These are phyloP conservation scores for Gracilaria gracilis DNA, from an alignment of 23 red algal genomes.

Conservation along the genomic window DNA sequence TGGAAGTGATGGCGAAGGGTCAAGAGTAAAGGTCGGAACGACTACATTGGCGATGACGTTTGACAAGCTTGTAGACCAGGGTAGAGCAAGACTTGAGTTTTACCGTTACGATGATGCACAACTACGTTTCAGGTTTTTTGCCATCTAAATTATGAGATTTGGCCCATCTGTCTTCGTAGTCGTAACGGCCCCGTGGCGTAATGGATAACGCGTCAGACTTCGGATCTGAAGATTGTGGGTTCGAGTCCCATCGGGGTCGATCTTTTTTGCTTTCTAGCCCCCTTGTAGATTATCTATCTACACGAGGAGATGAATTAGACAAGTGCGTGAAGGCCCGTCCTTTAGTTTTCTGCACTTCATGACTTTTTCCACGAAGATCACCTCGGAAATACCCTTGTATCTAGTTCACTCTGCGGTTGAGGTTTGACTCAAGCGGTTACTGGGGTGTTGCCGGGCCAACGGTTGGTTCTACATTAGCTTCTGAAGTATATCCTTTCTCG, in stretches of 20 bases:
- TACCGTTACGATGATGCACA: constrained; percentile 1
- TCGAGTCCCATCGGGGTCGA: constrained; percentile 89
- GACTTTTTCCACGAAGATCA: too few relatives aligned
- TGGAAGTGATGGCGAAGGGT: too few relatives aligned
- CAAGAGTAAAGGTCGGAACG: neutral
- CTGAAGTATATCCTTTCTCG: too few relatives aligned
- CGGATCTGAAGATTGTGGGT: constrained; percentile 95
- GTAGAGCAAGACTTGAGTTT: neutral
- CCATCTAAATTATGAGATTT: neutral
- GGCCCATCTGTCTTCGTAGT: neutral
- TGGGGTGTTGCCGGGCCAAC: too few relatives aligned
- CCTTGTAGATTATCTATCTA: too few relatives aligned
- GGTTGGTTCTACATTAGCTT: too few relatives aligned
- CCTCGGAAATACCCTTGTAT: too few relatives aligned
- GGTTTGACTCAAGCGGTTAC: too few relatives aligned
- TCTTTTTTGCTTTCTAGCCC: neutral
- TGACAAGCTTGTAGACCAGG: neutral
- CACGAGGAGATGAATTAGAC: too few relatives aligned
- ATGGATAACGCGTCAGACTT: constrained; percentile 95
- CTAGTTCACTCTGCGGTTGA: too few relatives aligned
- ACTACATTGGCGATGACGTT: neutral
- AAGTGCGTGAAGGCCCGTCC: neutral
- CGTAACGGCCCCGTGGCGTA: constrained; percentile 80
- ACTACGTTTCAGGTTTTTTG: neutral
- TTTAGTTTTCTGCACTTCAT: too few relatives aligned